Conservation (phyloP, 2,329 filamentous ascomycete species). For the Exserohilum rostratum region DNA sequence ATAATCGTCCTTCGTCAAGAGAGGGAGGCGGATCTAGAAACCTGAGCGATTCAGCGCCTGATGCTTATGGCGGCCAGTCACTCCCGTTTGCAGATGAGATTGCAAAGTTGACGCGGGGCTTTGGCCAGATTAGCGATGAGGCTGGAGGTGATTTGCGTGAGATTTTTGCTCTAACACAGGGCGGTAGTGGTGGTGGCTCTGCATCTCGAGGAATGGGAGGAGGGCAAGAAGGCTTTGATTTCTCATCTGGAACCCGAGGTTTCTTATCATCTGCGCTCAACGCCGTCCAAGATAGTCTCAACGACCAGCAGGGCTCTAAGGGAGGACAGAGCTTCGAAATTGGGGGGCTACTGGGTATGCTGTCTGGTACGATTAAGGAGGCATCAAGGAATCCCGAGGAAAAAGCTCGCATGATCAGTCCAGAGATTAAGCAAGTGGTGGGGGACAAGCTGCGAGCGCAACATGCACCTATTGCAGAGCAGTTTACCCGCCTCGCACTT, state of each 20-base stretch:
- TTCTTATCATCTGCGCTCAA: slow-evolving; percentile 36
- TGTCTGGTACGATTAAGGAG: slow-evolving; percentile 38
- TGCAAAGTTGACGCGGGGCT: slow-evolving; percentile 37
- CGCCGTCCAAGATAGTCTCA: slow-evolving; percentile 33
- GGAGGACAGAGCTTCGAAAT: slow-evolving; percentile 29
- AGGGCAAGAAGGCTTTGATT: slow-evolving; percentile 20
- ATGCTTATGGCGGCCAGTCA: slow-evolving; percentile 37
- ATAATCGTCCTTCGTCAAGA: slow-evolving; percentile 15
- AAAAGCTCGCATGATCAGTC: slow-evolving; percentile 38
- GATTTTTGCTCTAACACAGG: slow-evolving; percentile 36
- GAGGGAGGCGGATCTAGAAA: slow-evolving; percentile 24
- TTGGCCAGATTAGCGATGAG: slow-evolving; percentile 35
- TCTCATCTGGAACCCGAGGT: slow-evolving; percentile 26
- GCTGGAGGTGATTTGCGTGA: slow-evolving; percentile 36
- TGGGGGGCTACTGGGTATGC: slow-evolving; percentile 33
- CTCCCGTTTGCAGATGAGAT: slow-evolving; percentile 40
- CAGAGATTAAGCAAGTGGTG: slow-evolving; percentile 38
- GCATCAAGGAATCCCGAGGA: slow-evolving; percentile 38
- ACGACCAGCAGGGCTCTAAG: slow-evolving; percentile 16
- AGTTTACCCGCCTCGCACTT: slow-evolving; percentile 37
- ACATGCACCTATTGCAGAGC: slow-evolving; percentile 36
- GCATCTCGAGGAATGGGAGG: no score
- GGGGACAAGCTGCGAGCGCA: slow-evolving; percentile 35
- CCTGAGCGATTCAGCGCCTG: slow-evolving; percentile 34
- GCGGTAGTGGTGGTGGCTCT: slow-evolving; percentile 14